Evolutionary conservation across 2,329 filamentous ascomycete species (phyloP), one percentile per base, ranked within the genome.

Genomic region (Stemphylium lycopersici): DNA sequence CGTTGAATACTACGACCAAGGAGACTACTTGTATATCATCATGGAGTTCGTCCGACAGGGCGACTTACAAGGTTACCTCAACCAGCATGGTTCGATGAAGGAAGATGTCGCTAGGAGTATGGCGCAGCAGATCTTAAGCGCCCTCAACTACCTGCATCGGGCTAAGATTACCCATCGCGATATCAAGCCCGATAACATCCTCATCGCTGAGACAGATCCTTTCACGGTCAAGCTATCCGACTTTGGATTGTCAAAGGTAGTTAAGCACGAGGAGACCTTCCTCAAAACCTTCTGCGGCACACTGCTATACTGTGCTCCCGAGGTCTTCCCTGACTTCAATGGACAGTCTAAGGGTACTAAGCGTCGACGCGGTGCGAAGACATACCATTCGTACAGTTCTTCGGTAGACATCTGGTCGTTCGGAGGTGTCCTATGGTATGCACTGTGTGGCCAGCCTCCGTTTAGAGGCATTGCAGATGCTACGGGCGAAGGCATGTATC

Each of bases 361-460:
- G 63, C 83, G 86, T 65, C 83, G 86, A 18, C 85, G 87, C 34
- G 70, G 79, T 33, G 78, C 79, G 36, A 71, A 70, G 32, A 68
- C 69, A 13, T 82, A 69, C 77, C 79, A 76, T 67, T 87, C 91
- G 18, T 99, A 99, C 73, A 91, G 88, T 69, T 91, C 96, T 58
- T 91, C 92, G 1, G 90, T 98, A 29, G 95, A 99, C 71, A 90
- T 97, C 58, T 99, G 95, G 93, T 98, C 95, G 0, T 85, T 96
- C 41, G 95, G 91, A 13, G 95, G 93, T 12, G 95, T 99, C 1
- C 77, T 98, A 5, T 99, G 92, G 78, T 95, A 90, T 68, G 82
- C 91, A 6, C 80, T 99, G n/a, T 92, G 89, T 4, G 86, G 85
- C 10, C 82, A 83, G 26, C 90, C 93, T 24, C 93, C 95, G 0